These are phyloP conservation scores for Tricholoma bakamatsutake DNA, from an alignment of 768 basidiomycete species.

Conservation along the genomic window DNA sequence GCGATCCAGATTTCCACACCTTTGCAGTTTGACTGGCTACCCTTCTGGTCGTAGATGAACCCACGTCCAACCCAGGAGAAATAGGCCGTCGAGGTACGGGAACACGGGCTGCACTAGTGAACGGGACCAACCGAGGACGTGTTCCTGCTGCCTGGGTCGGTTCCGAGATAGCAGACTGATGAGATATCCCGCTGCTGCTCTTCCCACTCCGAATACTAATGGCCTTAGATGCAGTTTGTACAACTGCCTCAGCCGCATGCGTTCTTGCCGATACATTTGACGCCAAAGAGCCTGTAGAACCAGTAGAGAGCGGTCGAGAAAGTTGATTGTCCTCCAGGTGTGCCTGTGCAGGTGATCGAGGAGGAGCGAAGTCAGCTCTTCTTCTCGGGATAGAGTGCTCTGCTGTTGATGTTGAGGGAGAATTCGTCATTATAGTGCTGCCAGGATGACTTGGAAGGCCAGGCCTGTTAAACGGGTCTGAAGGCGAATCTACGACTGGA, in stretches of 20 bases:
- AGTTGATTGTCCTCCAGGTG: slow-evolving; percentile 32
- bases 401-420: slow-evolving; percentile 62
- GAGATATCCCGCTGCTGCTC: slow-evolving; percentile 34
- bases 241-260: slow-evolving; percentile 39
- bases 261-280: slow-evolving; percentile 27
- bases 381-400: slow-evolving; percentile 61
- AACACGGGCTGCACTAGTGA: slow-evolving; percentile 62
- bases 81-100: slow-evolving; percentile 50
- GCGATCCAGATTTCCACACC: slow-evolving; percentile 30
- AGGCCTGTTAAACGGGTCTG: slow-evolving; percentile 38
- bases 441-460: slow-evolving; percentile 34
- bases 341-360: slow-evolving; percentile 39
- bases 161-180: slow-evolving; percentile 27
- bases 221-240: slow-evolving; percentile 45
- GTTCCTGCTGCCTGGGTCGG: slow-evolving; percentile 23
- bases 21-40: slow-evolving; percentile 63
- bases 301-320: slow-evolving; percentile 30
- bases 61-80: slow-evolving; percentile 14
- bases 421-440: slow-evolving; percentile 47
- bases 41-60: slow-evolving; percentile 30
- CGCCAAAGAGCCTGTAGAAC: slow-evolving; percentile 25
- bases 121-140: slow-evolving; percentile 64
- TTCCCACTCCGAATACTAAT: slow-evolving; percentile 46
- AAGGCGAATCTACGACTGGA: slow-evolving; percentile 25
- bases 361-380: slow-evolving; percentile 64